phyloP scores from a whole-genome alignment of 2,329 filamentous ascomycete genomes.

The Oidium heveae region DNA sequence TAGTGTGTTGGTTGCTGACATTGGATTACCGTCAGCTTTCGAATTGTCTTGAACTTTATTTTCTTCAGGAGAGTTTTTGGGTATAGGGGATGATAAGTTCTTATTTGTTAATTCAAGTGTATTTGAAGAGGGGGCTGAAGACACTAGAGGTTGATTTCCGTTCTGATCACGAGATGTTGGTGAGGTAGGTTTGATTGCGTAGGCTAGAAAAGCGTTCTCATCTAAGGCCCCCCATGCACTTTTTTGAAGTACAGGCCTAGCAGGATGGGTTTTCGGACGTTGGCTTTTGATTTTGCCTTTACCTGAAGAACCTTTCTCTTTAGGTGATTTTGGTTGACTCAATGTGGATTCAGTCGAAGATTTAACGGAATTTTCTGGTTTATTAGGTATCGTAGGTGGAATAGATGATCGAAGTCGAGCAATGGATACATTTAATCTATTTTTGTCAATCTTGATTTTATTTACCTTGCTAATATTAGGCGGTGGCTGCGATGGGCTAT shows the following conservation, averaged over 20 bases:
- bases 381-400: background rate
- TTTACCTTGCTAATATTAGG: too few species aligned
- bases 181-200: constrained; percentile 17
- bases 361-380: background rate
- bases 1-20: background rate
- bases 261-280: too few species aligned
- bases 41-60: background rate
- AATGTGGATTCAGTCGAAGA: background rate
- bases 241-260: too few species aligned
- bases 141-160: background rate
- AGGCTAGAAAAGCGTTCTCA: constrained; percentile 17
- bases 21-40: background rate
- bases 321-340: background rate
- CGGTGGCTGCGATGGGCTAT: too few species aligned
- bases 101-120: background rate
- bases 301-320: background rate
- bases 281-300: background rate
- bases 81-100: too few species aligned
- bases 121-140: background rate
- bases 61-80: background rate
- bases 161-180: constrained; percentile 5
- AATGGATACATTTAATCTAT: background rate
- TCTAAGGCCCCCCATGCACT: background rate
- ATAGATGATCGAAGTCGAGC: background rate
- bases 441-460: too few species aligned